Base-by-base conservation (phyloP, 2,329 filamentous ascomycete genomes). In the Fusarium robinianum region DNA sequence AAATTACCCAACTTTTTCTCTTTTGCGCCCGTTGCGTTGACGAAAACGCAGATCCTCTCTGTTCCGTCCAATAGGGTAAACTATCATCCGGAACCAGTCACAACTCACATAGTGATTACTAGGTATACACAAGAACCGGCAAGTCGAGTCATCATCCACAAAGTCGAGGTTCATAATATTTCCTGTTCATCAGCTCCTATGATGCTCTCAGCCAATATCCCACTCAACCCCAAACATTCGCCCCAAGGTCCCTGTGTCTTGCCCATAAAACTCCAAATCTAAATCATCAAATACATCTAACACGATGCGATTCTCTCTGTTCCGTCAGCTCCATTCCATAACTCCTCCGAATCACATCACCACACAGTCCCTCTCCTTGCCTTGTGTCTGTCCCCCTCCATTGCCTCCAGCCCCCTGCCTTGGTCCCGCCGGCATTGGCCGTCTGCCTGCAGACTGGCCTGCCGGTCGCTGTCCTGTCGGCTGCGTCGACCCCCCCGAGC, bases 341-440 rank as follows among this genome's bases (percentile, higher is more conserved):
- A 37, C 8, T 58, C 43, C 25, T 32, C 32, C 7, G 12, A 15
- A 32, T 37, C 51, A 78, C 76, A 79, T 79, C 37, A 79, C 67
- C 24, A 70, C 60, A 54, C 76, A 79, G 16, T 75, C 72, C 47
- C 62, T 51, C 8, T 67, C 63, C 23, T 60, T 44, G 7, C 43
- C 51, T 8, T 48, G 46, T 7, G 40, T 8, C 43, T 55, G 52
- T 14, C 41, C 46, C 14, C 51, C 41, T 10, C 48, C 43, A 8
- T 39, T 38, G 7, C 54, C 52, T 25, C 56, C 49, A 17, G 55
- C 52, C 23, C 53, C 53, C 18, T 55, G 46, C n/a, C 55, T 57
- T 6, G 64, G 41, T 9, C 47, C 48, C n/a, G 53, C 60, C 6
- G 58, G 44, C 17, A n/a, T n/a, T n/a, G 52, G 56, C 12, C 49